Percentiles rank a stretch among this genome's conserved stretches.
phyloP scores from a whole-genome alignment of 2,329 filamentous ascomycete genomes.

The Sclerotinia borealis region DNA sequence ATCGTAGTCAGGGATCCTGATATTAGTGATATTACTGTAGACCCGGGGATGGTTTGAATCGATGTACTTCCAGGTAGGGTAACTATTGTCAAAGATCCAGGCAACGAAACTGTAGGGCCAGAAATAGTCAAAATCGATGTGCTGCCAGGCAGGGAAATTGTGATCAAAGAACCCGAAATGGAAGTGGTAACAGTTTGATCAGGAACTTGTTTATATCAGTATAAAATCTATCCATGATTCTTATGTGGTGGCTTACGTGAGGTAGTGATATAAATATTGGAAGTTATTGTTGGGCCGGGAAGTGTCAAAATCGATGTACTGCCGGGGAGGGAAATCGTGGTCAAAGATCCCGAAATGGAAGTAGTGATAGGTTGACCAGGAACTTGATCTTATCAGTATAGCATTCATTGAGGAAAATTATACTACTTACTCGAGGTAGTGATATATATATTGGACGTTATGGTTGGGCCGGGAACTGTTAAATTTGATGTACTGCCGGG shows the following conservation, averaged over 20 bases:
- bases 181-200: slow-evolving; percentile 10
- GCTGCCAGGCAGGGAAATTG: neutral
- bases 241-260: neutral
- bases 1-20: slow-evolving; percentile 15
- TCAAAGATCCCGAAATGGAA: slow-evolving; percentile 12
- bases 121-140: neutral
- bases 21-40: slow-evolving; percentile 14
- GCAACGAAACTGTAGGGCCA: neutral
- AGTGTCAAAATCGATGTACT: neutral
- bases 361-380: slow-evolving; percentile 7
- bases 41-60: slow-evolving; percentile 3
- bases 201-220: neutral
- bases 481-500: slow-evolving; percentile 6
- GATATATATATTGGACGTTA: neutral
- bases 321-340: neutral
- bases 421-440: slow-evolving; percentile 1
- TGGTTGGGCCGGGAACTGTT: neutral
- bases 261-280: neutral
- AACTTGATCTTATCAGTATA: neutral
- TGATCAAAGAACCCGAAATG: slow-evolving; percentile 11
- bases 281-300: neutral
- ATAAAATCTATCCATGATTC: neutral
- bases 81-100: neutral
- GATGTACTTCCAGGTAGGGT: neutral
- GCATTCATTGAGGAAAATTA: neutral